phyloP scores from a whole-genome alignment of 495 filamentous ascomycete genomes.

The Rusavskia elegans region DNA sequence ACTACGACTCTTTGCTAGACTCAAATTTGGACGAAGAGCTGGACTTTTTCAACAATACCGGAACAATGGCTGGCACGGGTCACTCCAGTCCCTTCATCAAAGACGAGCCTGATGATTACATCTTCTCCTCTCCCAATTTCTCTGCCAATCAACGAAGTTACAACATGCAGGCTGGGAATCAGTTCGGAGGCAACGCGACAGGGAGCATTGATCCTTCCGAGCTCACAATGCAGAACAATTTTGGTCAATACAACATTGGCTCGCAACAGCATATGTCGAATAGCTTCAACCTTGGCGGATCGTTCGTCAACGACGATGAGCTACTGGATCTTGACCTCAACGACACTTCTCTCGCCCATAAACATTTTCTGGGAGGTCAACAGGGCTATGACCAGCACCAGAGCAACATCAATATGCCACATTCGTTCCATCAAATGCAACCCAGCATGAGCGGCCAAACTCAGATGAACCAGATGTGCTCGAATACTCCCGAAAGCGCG shows the following conservation, averaged over 20 bases:
- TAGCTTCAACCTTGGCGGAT: constrained; percentile 37
- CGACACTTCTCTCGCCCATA: constrained; percentile 13
- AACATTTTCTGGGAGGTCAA: constrained; percentile 10
- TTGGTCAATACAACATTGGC: constrained; percentile 27
- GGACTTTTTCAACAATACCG: constrained; percentile 18
- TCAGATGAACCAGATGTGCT: constrained; percentile 58
- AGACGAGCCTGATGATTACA: constrained; percentile 55
- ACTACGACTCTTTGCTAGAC: constrained; percentile 18
- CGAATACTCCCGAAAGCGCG: constrained; percentile 72
- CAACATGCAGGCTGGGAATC: constrained; percentile 43
- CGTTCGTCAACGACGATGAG: constrained; percentile 38
- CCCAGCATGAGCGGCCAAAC: constrained; percentile 32
- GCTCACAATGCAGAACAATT: constrained; percentile 50
- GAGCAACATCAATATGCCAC: constrained; percentile 10
- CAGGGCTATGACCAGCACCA: constrained; percentile 17
- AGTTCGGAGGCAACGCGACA: constrained; percentile 40
- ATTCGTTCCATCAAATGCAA: constrained; percentile 12
- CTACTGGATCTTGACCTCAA: constrained; percentile 35
- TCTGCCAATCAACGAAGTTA: constrained; percentile 43
- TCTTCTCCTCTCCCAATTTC: constrained; percentile 34
- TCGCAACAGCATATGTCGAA: constrained; percentile 36
- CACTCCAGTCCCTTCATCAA: constrained; percentile 56
- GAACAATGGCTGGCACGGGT: constrained; percentile 27
- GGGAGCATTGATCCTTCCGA: constrained; percentile 74
- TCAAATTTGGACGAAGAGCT: constrained; percentile 21